Conservation (phyloP, 306 rosid genomes). For the Prunus mume region DNA sequence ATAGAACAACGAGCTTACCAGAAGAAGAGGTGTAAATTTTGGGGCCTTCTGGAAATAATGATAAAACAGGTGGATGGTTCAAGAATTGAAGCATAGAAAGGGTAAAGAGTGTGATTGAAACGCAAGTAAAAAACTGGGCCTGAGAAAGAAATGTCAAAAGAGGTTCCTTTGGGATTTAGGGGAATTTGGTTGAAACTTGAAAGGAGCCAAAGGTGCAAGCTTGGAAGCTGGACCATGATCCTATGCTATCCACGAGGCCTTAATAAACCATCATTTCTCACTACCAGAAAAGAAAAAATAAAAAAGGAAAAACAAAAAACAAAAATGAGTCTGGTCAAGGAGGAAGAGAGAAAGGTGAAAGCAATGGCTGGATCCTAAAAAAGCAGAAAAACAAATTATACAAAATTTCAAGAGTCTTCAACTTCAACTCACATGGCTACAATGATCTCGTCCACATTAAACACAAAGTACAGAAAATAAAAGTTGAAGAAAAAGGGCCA, state of each 20-base stretch:
- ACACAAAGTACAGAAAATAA: no score
- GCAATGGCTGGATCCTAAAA: no score
- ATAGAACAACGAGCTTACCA: slow-evolving; percentile 24
- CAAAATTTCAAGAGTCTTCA: no score
- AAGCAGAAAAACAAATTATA: no score
- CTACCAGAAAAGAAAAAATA: background rate
- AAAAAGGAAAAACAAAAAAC: no score
- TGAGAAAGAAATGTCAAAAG: background rate
- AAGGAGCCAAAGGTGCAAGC: background rate
- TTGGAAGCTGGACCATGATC: background rate
- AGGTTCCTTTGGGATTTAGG: background rate
- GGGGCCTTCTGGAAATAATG: slow-evolving; percentile 33
- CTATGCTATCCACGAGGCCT: background rate
- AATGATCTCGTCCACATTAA: no score
- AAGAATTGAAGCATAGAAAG: background rate
- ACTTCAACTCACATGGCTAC: no score
- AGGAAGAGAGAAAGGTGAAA: no score
- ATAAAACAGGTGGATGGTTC: slow-evolving; percentile 18
- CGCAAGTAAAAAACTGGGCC: slow-evolving; percentile 10
- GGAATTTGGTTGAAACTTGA: background rate
- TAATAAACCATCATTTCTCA: background rate
- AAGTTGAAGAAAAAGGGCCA: no score
- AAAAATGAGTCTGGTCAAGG: no score
- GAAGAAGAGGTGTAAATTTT: slow-evolving; percentile 21
- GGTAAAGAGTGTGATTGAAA: background rate